A percentile compares a stretch with the other conserved stretches of the same genome.
These are phyloP conservation scores for Arabis hirsuta DNA, from an alignment of 345 rosid genomes.

Conservation along the genomic window DNA sequence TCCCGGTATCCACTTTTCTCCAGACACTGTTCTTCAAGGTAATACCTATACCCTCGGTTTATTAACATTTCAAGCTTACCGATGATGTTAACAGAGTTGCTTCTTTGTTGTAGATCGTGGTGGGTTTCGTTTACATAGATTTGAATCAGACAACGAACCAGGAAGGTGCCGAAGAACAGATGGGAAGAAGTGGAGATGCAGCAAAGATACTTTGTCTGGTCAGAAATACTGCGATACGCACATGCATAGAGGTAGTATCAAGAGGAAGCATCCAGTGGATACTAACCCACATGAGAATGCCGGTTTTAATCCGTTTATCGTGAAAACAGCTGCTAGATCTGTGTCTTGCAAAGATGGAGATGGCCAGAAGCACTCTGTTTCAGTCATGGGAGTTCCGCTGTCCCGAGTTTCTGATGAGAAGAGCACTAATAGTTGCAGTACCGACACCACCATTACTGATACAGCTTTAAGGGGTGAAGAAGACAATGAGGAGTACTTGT, in stretches of 20 bases:
- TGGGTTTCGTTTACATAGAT: conserved; percentile 31
- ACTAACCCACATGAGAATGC: conserved; percentile 27
- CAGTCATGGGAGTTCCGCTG: conserved; percentile 42
- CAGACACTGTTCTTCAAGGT: conserved; percentile 74
- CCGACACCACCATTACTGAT: conserved; percentile 64
- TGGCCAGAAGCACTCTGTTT: conserved; percentile 44
- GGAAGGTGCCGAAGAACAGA: conserved; percentile 83
- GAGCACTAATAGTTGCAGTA: conserved; percentile 50
- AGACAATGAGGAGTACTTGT: conserved; percentile 36
- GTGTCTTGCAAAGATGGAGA: conserved; percentile 24
- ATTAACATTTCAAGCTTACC: background rate
- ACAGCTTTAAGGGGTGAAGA: conserved; percentile 40
- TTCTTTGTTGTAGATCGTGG: conserved; percentile 42
- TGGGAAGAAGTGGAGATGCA: conserved; percentile 83
- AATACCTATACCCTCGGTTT: background rate
- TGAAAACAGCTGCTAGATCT: conserved; percentile 28
- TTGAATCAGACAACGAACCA: conserved; percentile 47
- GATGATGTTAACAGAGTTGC: conserved; percentile 12
- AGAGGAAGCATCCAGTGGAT: conserved; percentile 38
- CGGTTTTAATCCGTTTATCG: background rate
- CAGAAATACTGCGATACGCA: conserved; percentile 72
- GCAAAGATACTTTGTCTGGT: conserved; percentile 52
- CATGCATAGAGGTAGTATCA: conserved; percentile 73
- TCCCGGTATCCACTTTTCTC: conserved; percentile 52
- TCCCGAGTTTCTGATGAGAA: conserved; percentile 37